Conservation (phyloP, 208 protist genomes). For the Herpetomonas samuelpessoai region DNA sequence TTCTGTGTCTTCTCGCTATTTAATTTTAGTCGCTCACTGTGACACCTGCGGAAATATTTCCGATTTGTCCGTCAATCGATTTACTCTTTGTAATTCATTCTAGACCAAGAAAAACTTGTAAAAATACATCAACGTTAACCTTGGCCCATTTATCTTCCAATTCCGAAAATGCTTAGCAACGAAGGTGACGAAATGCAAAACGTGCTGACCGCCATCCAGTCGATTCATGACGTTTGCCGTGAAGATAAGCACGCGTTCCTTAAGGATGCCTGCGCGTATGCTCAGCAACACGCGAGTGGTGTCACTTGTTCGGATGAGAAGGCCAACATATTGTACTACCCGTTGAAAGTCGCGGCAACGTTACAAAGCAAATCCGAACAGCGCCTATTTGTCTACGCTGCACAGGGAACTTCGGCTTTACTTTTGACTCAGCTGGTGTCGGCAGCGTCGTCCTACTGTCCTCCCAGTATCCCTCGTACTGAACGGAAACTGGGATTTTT, state of each 20-base stretch:
- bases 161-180: no score
- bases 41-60: no score
- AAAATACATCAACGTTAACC: no score
- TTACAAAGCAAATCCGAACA: conserved; percentile 8
- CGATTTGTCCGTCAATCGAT: no score
- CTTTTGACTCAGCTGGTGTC: not conserved
- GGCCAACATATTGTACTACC: conserved; percentile 14
- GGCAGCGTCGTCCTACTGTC: not conserved
- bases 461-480: conserved; percentile 3
- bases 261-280: conserved; percentile 10
- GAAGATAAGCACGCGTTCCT: conserved; percentile 16
- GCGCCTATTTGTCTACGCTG: conserved; percentile 5
- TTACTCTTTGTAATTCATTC: no score
- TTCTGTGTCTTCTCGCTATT: no score
- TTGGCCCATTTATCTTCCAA: no score
- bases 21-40: no score
- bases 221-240: conserved; percentile 3
- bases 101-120: no score
- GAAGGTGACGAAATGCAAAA: conserved; percentile 11
- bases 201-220: conserved; percentile 4
- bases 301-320: not conserved
- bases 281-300: not conserved
- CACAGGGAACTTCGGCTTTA: conserved; percentile 8
- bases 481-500: conserved; percentile 14
- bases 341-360: conserved; percentile 10